Percentiles rank a stretch among this genome's conserved stretches.
These are phyloP conservation scores for Lophium mytilinum DNA, from an alignment of 495 filamentous ascomycete genomes.

Conservation along the genomic window DNA sequence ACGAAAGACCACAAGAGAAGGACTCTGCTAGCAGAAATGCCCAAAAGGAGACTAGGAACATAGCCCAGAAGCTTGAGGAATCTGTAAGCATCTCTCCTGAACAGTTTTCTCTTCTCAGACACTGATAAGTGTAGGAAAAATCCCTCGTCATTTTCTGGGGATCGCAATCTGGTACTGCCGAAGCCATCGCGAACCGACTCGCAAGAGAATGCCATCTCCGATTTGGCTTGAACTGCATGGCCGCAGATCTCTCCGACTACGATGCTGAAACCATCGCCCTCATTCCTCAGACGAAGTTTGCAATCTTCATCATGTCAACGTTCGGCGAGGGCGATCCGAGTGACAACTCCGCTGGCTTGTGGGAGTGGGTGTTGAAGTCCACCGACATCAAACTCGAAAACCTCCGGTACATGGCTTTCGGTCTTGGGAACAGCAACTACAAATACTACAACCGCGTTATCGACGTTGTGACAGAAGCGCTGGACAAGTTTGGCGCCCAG, in stretches of 20 bases:
- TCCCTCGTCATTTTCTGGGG: constrained; percentile 47
- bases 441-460: constrained; percentile 45
- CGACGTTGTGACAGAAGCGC: constrained; percentile 33
- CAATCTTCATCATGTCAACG: constrained; percentile 45
- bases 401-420: constrained; percentile 40
- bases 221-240: constrained; percentile 39
- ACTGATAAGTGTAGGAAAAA: constrained; percentile 14
- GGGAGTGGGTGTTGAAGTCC: constrained; percentile 37
- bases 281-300: constrained; percentile 38
- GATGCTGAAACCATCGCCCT: constrained; percentile 37
- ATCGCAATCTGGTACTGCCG: constrained; percentile 49
- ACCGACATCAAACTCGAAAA: constrained; percentile 28
- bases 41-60: constrained; percentile 23
- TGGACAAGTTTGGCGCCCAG: constrained; percentile 36
- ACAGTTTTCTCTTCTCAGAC: too few species aligned
- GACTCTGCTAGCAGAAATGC: background rate
- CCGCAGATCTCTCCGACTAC: constrained; percentile 45
- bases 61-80: constrained; percentile 28
- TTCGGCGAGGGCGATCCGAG: constrained; percentile 50
- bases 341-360: constrained; percentile 44
- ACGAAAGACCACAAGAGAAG: constrained; percentile 30
- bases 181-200: constrained; percentile 42
- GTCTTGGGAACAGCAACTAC: constrained; percentile 46
- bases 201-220: constrained; percentile 38
- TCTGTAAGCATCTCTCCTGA: background rate